A percentile compares a stretch with the other conserved stretches of the same genome.
Evolutionary conservation across 768 basidiomycete species (phyloP).

Genomic region (Leccinum aurantiacum): DNA sequence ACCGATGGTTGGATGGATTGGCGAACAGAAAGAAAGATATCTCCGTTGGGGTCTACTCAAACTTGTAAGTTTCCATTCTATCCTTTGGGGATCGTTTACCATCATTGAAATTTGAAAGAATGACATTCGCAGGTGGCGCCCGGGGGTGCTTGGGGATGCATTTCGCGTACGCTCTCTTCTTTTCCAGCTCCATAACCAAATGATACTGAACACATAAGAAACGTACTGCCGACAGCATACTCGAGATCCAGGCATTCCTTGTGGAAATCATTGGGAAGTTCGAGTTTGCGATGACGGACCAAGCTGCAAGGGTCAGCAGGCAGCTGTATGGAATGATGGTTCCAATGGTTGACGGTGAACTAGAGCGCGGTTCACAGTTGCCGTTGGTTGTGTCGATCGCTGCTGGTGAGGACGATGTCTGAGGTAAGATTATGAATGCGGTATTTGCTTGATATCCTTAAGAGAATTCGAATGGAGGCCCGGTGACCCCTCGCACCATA

Average conservation of each 20-base stretch:
- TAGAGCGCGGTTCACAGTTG: conserved; percentile 28
- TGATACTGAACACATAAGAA: neutral
- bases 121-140: conserved; percentile 17
- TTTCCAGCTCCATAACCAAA: neutral
- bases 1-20: conserved; percentile 26
- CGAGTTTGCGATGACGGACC: conserved; percentile 37
- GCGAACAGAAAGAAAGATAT: conserved; percentile 18
- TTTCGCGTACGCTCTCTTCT: neutral
- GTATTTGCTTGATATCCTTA: too few species aligned
- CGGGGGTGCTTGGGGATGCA: conserved; percentile 25
- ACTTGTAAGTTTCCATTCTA: conserved; percentile 19
- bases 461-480: too few species aligned
- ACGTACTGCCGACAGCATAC: neutral
- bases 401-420: neutral
- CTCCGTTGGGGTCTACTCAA: conserved; percentile 30
- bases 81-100: neutral
- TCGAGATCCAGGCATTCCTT: neutral
- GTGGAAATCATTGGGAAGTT: conserved; percentile 54
- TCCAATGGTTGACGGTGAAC: conserved; percentile 34
- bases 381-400: conserved; percentile 15
- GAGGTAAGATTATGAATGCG: neutral
- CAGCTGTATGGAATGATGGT: conserved; percentile 28
- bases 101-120: conserved; percentile 7
- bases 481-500: too few species aligned
- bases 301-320: conserved; percentile 28